Percentiles rank a stretch among this genome's conserved stretches.
Evolutionary conservation across 306 rosid species (phyloP).

Genomic region (Ammopiptanthus mongolicus): DNA sequence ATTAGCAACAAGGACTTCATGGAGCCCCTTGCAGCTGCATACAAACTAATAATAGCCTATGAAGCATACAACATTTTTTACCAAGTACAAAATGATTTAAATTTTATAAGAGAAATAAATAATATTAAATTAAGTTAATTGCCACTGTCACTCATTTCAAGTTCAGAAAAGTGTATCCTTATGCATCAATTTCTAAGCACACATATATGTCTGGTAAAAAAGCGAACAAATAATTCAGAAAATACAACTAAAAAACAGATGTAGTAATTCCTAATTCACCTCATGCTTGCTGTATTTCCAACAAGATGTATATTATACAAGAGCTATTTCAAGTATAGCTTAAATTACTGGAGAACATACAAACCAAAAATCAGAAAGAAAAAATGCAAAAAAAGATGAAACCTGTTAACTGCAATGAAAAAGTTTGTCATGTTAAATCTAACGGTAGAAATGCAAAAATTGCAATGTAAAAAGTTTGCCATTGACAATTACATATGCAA

Average conservation of each 20-base stretch:
- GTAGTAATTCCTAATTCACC: neutral
- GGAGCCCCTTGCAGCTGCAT: neutral
- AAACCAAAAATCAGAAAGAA: neutral
- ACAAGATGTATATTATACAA: neutral
- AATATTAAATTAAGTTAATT: neutral
- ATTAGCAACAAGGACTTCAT: neutral
- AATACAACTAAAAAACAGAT: neutral
- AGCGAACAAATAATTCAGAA: neutral
- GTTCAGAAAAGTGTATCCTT: neutral
- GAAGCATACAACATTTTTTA: neutral
- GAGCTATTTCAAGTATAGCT: neutral
- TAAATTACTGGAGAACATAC: neutral
- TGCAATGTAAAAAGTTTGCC: neutral
- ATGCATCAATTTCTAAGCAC: neutral
- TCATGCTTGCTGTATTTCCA: neutral
- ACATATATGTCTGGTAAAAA: neutral
- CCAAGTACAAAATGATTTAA: neutral
- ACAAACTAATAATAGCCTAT: neutral
- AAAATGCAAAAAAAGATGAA: neutral
- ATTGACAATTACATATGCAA: neutral
- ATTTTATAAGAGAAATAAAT: neutral
- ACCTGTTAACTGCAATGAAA: neutral
- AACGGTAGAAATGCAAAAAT: neutral
- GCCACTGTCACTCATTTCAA: neutral
- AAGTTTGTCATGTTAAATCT: neutral